A percentile compares a stretch with the other conserved stretches of the same genome.
phyloP scores from a whole-genome alignment of 1,284 basidiomycete genomes.

The Microbotryum lychnidis-dioicae region DNA sequence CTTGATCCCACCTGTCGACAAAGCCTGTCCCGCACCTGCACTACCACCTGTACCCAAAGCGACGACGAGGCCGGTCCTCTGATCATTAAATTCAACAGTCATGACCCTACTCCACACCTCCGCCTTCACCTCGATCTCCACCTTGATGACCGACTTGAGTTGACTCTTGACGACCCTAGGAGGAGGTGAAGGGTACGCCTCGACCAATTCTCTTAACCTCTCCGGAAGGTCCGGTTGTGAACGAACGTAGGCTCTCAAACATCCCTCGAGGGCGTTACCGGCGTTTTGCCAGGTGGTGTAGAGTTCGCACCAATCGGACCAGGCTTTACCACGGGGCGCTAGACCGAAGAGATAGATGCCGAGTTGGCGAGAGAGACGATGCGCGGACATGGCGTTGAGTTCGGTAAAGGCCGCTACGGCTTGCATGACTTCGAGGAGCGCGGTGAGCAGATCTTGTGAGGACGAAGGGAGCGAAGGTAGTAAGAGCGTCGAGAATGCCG shows the following conservation, averaged over 20 bases:
- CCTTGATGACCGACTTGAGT: constrained; percentile 7
- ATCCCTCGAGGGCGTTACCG: constrained; percentile 18
- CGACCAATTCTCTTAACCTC: constrained; percentile 11
- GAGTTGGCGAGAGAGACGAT: constrained; percentile 10
- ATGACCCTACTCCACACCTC: neutral
- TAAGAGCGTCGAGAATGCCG: constrained; percentile 5
- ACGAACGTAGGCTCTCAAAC: constrained; percentile 11
- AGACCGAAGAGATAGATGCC: constrained; percentile 23
- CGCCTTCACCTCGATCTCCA: constrained; percentile 7
- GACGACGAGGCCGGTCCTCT: constrained; percentile 7
- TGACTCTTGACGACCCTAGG: constrained; percentile 6
- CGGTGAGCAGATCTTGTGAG: constrained; percentile 9
- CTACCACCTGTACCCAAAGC: neutral
- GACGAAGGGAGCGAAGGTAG: constrained; percentile 15
- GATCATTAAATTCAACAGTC: constrained; percentile 1
- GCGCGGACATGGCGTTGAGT: constrained; percentile 23
- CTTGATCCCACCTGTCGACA: neutral
- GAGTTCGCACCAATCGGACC: constrained; percentile 3
- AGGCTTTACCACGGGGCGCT: neutral
- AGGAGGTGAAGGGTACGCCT: neutral
- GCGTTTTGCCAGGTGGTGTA: constrained; percentile 6
- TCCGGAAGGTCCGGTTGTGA: constrained; percentile 16
- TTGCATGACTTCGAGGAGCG: constrained; percentile 11
- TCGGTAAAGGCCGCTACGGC: constrained; percentile 16
- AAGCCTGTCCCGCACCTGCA: neutral